Percentiles rank a stretch among this genome's conserved stretches.
Conservation (phyloP, 345 rosid species). For the Firmiana major region DNA sequence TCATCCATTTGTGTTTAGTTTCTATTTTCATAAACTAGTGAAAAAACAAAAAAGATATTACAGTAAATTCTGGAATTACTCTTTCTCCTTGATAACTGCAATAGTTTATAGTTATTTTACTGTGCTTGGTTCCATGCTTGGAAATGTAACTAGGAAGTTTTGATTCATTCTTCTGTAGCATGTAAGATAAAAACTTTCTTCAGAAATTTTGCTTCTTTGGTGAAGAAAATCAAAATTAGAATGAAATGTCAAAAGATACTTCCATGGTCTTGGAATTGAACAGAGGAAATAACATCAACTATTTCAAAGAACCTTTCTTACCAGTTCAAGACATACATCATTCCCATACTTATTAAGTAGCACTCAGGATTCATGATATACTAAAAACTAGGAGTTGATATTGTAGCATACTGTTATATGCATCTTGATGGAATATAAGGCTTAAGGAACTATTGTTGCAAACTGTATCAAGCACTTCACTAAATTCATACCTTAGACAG, state of each 20-base stretch:
- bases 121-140: not conserved
- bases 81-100: not conserved
- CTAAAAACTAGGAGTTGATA: no score
- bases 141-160: not conserved
- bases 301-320: no score
- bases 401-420: not conserved
- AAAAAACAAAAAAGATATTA: not conserved
- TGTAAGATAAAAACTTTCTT: not conserved
- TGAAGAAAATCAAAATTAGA: not conserved
- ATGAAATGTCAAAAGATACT: not conserved
- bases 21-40: not conserved
- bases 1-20: not conserved
- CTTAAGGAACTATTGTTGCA: not conserved
- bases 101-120: not conserved
- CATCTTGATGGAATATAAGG: not conserved
- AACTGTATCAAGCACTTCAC: not conserved
- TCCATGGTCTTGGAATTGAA: not conserved
- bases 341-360: no score
- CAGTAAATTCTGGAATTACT: not conserved
- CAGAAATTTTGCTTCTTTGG: not conserved
- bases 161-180: not conserved
- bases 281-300: not conserved
- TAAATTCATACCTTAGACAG: not conserved
- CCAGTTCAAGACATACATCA: no score
- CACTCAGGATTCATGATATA: not conserved